Conservation (phyloP, 1,284 basidiomycete genomes). For the Ceratobasidium sp. region DNA sequence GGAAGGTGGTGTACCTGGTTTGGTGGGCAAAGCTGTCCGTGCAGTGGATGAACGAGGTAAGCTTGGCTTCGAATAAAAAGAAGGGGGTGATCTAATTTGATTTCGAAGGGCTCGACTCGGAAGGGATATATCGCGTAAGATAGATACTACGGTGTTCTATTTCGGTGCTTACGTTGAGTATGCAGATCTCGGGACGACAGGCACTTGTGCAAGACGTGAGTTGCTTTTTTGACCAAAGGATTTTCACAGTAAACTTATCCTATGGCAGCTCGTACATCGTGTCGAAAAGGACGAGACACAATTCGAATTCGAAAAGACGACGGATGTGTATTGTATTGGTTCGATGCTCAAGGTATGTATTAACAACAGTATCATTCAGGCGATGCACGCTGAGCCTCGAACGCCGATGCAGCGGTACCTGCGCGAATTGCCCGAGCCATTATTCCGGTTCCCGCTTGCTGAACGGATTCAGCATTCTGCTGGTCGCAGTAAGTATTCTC, state of each 20-base stretch:
- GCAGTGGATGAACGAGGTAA: constrained; percentile 80
- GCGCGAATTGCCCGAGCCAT: constrained; percentile 72
- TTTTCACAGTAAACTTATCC: constrained; percentile 30
- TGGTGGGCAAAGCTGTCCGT: constrained; percentile 85
- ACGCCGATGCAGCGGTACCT: constrained; percentile 75
- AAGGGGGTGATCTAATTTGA: background rate
- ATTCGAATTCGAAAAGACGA: constrained; percentile 81
- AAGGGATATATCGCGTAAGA: constrained; percentile 87
- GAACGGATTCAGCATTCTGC: constrained; percentile 68
- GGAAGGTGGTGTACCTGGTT: constrained; percentile 83
- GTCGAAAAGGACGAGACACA: constrained; percentile 91
- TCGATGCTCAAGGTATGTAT: constrained; percentile 86
- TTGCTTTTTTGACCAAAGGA: constrained; percentile 36
- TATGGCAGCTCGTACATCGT: constrained; percentile 79
- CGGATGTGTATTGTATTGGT: constrained; percentile 89
- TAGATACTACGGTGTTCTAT: background rate
- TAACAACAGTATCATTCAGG: constrained; percentile 9
- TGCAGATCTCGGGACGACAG: constrained; percentile 84
- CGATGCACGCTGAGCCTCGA: background rate
- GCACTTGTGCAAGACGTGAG: constrained; percentile 84
- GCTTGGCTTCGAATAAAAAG: background rate
- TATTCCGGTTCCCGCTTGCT: constrained; percentile 48
- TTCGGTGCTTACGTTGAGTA: constrained; percentile 42
- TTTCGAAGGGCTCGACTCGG: constrained; percentile 73
- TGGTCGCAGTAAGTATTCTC: constrained; percentile 68